Conservation (phyloP, 768 basidiomycete genomes). For the Gloeostereum incarnatum region DNA sequence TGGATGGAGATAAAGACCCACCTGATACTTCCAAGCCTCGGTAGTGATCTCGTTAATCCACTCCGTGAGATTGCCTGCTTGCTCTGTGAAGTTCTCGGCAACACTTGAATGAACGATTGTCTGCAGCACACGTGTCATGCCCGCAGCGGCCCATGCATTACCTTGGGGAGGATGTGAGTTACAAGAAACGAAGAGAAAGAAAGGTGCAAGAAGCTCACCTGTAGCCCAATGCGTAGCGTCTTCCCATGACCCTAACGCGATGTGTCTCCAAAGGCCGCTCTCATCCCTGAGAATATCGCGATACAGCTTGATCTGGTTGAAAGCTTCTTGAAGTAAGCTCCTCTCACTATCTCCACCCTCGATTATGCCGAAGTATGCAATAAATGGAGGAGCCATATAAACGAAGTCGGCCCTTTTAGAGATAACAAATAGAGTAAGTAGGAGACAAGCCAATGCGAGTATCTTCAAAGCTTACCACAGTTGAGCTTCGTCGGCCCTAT, state of each 20-base stretch:
- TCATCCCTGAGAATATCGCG: slow-evolving; percentile 40
- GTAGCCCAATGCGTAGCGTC: slow-evolving; percentile 52
- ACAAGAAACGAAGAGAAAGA: neutral
- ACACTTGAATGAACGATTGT: slow-evolving; percentile 40
- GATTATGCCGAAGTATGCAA: slow-evolving; percentile 55
- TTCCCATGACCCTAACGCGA: slow-evolving; percentile 31
- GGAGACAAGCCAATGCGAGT: neutral
- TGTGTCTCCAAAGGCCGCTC: slow-evolving; percentile 47
- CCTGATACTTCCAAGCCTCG: slow-evolving; percentile 34
- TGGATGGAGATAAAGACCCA: slow-evolving; percentile 10
- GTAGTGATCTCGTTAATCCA: slow-evolving; percentile 48
- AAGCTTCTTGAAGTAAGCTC: slow-evolving; percentile 35
- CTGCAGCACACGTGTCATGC: slow-evolving; percentile 49
- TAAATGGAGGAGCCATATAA: slow-evolving; percentile 58
- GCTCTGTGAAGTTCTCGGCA: slow-evolving; percentile 22
- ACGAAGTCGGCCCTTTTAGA: slow-evolving; percentile 43
- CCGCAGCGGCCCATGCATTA: slow-evolving; percentile 62
- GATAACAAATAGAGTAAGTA: neutral
- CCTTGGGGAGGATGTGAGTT: slow-evolving; percentile 18
- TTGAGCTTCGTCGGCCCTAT: slow-evolving; percentile 41
- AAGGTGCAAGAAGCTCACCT: slow-evolving; percentile 20
- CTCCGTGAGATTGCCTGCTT: slow-evolving; percentile 32
- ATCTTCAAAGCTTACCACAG: slow-evolving; percentile 28
- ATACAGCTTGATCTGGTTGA: slow-evolving; percentile 49
- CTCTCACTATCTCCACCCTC: slow-evolving; percentile 23